A percentile compares a stretch with the other conserved stretches of the same genome.
phyloP scores from a whole-genome alignment of 805 yeast genomes.

The Ogataea paraovalis region DNA sequence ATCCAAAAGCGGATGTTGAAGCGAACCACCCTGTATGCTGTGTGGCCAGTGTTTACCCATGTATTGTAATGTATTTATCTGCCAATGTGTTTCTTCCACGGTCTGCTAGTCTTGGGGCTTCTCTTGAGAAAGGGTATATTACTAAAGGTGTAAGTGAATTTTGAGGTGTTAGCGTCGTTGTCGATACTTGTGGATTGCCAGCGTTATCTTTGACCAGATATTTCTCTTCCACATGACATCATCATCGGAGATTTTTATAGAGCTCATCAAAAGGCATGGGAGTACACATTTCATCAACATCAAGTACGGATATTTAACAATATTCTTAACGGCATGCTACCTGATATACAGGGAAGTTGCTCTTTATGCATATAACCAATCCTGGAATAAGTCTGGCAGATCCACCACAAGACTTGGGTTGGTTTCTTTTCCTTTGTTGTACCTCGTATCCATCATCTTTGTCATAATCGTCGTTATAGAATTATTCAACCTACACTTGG shows the following conservation, averaged over 20 bases:
- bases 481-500: constrained; percentile 33
- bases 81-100: too few relatives aligned
- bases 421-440: constrained; percentile 31
- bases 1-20: too few relatives aligned
- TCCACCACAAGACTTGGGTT: constrained; percentile 34
- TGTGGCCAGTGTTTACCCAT: too few relatives aligned
- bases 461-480: constrained; percentile 30
- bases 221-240: not conserved
- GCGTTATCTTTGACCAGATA: not conserved
- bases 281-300: constrained; percentile 52
- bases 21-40: too few relatives aligned
- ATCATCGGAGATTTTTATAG: not conserved
- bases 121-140: too few relatives aligned
- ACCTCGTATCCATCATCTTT: constrained; percentile 23
- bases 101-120: too few relatives aligned
- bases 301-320: constrained; percentile 54
- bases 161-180: too few relatives aligned
- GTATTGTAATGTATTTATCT: too few relatives aligned
- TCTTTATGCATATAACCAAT: constrained; percentile 29
- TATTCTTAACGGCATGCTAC: constrained; percentile 40
- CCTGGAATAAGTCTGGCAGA: constrained; percentile 38
- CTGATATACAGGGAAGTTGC: constrained; percentile 32
- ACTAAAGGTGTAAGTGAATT: too few relatives aligned
- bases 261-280: constrained; percentile 41
- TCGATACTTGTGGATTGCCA: not conserved